Evolutionary conservation across 192 early-diverging fungal genomes (phyloP), one percentile per base, ranked within the genome.

Genomic region (Phycomyces nitens): DNA sequence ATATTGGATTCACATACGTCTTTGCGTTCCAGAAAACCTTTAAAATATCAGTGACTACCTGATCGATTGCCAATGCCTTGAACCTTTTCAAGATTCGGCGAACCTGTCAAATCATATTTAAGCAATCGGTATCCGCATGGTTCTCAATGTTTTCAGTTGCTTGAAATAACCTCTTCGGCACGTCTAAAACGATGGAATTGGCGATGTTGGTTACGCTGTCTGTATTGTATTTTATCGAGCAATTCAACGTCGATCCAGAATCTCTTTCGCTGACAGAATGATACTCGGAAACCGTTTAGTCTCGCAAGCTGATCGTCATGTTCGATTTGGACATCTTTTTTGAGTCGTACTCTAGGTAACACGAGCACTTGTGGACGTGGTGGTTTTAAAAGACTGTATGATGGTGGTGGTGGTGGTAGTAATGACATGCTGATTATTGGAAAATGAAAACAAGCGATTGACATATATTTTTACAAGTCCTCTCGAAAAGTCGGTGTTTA

Each of bases 231-330:
- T 23, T 56, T 43, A 18, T 73, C 65, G 23, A 62, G 40, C 16
- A 73, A 9, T 1, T 65, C 57, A 0, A 73, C 60, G 24, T 73
- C 71, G 18, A 58, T 39, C 71, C 71, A 73, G 56, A 73, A 66
- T 20, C 42, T 38, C 12, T 4, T 39, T 52, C 29, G 26, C 6
- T 40, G n/a, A 34, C 43, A 4, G 41, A 69, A 53, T 2, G 41
- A 34, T 16, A 18, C 16, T 21, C 27, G 22, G 14, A 38, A 56
- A 0, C n/a, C 29, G n/a, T 26, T 60, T 3, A 69, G 44, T 16
- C 20, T 24, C 6, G 20, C 16, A 14, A 69, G 42, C 5, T 62
- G 21, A 0, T 62, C 5, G 12, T 18, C 29, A 43, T 69, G 67
- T 23, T 69, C 44, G 5, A 60, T 43, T 29, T 42, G 8, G 5